phyloP scores from a whole-genome alignment of 257 asterid species.

The Lithospermum erythrorhizon region DNA sequence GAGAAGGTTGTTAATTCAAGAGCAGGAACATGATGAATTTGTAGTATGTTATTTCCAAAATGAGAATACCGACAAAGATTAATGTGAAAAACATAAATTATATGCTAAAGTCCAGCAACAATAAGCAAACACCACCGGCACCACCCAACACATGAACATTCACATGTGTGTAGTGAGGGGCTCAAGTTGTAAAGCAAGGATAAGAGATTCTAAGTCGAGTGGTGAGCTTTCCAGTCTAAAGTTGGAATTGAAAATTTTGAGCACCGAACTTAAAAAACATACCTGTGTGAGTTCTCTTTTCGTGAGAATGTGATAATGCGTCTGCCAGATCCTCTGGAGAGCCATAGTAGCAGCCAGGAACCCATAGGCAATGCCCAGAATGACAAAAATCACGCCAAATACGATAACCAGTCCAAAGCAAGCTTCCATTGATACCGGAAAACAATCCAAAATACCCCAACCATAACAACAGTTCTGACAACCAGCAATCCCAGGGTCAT shows the following conservation, averaged over 20 bases:
- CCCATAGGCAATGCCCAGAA: constrained; percentile 48
- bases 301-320: constrained; percentile 47
- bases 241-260: no score
- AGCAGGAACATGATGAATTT: no score
- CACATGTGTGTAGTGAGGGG: no score
- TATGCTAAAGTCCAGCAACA: no score
- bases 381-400: constrained; percentile 40
- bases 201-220: not conserved
- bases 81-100: no score
- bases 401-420: constrained; percentile 37
- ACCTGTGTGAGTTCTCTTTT: constrained; percentile 54
- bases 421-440: constrained; percentile 51
- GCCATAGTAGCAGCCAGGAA: constrained; percentile 49
- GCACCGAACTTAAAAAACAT: not conserved
- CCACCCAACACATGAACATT: no score
- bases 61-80: no score
- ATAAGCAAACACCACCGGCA: no score
- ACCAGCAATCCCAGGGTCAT: constrained; percentile 42
- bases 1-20: no score
- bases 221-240: not conserved
- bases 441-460: constrained; percentile 49
- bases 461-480: constrained; percentile 51
- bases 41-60: no score
- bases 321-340: constrained; percentile 52
- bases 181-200: not conserved